Evolutionary conservation across 345 rosid species (phyloP).

Genomic region (Gossypium longicalyx): DNA sequence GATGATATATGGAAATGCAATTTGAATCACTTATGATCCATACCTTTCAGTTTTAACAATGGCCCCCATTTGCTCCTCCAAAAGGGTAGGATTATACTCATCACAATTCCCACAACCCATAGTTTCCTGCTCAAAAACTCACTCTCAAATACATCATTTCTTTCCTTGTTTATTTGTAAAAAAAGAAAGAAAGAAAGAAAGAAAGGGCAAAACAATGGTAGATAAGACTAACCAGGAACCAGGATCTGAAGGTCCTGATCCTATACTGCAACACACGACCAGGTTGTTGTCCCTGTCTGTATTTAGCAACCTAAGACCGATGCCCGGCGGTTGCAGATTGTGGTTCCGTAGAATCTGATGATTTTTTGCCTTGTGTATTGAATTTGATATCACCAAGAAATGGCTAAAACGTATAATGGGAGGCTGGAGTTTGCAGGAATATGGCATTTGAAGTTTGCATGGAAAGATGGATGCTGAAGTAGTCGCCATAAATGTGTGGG

Average conservation of each 20-base stretch:
- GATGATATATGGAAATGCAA: neutral
- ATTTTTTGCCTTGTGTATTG: neutral
- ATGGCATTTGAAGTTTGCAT: neutral
- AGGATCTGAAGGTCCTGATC: constrained; percentile 8
- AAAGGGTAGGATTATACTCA: constrained; percentile 39
- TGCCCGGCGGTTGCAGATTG: neutral
- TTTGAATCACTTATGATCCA: neutral
- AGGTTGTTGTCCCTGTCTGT: neutral
- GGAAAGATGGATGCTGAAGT: neutral
- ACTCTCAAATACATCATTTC: neutral
- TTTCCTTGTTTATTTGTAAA: neutral
- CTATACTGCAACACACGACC: constrained; percentile 8
- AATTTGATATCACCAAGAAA: neutral
- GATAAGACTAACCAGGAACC: constrained; percentile 13
- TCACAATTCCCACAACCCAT: constrained; percentile 44
- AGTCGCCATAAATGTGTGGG: neutral
- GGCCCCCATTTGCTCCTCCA: constrained; percentile 41
- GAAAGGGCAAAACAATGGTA: neutral
- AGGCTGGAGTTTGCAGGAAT: neutral
- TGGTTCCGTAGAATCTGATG: neutral
- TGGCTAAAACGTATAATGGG: neutral
- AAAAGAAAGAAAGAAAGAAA: neutral
- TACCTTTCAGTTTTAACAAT: constrained; percentile 34
- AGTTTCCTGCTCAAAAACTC: constrained; percentile 32
- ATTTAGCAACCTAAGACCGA: neutral